phyloP scores from a whole-genome alignment of 495 filamentous ascomycete species.

The Aspergillus conjunctus region DNA sequence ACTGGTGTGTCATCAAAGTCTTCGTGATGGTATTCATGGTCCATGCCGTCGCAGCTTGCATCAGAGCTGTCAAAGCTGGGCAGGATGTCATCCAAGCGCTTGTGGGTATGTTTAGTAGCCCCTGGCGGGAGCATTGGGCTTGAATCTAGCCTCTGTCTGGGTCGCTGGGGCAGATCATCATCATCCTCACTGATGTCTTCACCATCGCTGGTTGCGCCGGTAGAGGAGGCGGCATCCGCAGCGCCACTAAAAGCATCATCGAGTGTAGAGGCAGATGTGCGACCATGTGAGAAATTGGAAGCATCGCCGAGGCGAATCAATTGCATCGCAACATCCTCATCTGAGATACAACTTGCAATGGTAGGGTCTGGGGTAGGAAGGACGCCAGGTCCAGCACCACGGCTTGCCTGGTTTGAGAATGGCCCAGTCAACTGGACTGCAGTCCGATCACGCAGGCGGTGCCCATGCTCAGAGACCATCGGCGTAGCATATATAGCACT shows the following conservation, averaged over 20 bases:
- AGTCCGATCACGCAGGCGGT: constrained; percentile 66
- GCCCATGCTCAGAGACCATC: constrained; percentile 60
- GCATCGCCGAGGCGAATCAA: constrained; percentile 93
- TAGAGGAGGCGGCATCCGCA: constrained; percentile 84
- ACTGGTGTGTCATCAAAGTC: constrained; percentile 61
- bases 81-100: constrained; percentile 62
- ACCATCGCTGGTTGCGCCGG: constrained; percentile 74
- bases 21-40: constrained; percentile 57
- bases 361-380: constrained; percentile 94
- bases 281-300: constrained; percentile 83
- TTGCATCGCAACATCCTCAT: constrained; percentile 96
- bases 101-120: constrained; percentile 54
- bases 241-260: constrained; percentile 89
- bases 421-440: constrained; percentile 33
- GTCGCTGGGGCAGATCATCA: constrained; percentile 63
- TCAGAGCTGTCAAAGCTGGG: constrained; percentile 71
- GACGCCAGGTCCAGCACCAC: constrained; percentile 54
- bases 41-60: constrained; percentile 62
- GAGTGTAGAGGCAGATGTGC: constrained; percentile 88
- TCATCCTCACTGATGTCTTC: constrained; percentile 76
- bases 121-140: constrained; percentile 56
- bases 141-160: constrained; percentile 62
- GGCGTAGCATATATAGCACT: constrained; percentile 52
- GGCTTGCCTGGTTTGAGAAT: constrained; percentile 44
- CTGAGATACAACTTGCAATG: constrained; percentile 90